These are phyloP conservation scores for Backusella sp. DNA, from an alignment of 192 early-diverging fungal species.

Conservation along the genomic window DNA sequence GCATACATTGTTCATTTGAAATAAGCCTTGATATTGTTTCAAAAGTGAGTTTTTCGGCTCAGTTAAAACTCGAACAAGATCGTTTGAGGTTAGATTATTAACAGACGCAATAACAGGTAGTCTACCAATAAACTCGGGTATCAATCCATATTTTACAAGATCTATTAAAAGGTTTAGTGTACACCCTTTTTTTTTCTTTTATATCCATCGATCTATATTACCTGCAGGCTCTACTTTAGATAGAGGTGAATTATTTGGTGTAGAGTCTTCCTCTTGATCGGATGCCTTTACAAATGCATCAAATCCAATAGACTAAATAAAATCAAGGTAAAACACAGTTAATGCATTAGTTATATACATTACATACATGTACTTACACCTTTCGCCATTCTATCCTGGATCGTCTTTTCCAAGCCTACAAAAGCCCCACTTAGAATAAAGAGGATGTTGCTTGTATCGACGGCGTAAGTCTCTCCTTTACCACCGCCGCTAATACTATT, in stretches of 20 bases:
- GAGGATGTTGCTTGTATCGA: slow-evolving; percentile 88
- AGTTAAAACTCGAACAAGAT: slow-evolving; percentile 72
- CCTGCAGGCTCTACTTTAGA: slow-evolving; percentile 28
- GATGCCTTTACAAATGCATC: slow-evolving; percentile 44
- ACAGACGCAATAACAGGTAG: slow-evolving; percentile 80
- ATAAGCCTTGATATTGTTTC: slow-evolving; percentile 78
- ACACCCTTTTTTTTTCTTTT: no score
- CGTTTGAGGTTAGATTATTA: slow-evolving; percentile 58
- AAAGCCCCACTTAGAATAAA: slow-evolving; percentile 90
- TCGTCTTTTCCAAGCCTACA: slow-evolving; percentile 78
- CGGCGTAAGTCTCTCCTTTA: slow-evolving; percentile 80
- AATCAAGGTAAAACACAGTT: neutral
- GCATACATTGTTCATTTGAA: slow-evolving; percentile 53
- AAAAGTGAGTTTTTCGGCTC: slow-evolving; percentile 83
- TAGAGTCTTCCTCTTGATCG: neutral
- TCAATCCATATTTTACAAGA: slow-evolving; percentile 81
- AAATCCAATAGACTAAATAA: slow-evolving; percentile 69
- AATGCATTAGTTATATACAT: no score
- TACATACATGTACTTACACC: slow-evolving; percentile 33
- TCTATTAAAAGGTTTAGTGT: slow-evolving; percentile 35
- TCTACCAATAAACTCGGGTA: slow-evolving; percentile 87
- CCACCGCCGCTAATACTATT: neutral
- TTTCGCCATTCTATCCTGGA: slow-evolving; percentile 75
- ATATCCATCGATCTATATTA: neutral
- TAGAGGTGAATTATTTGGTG: neutral